Conservation (phyloP, 2,329 filamentous ascomycete genomes). For the Penicillium sp. region DNA sequence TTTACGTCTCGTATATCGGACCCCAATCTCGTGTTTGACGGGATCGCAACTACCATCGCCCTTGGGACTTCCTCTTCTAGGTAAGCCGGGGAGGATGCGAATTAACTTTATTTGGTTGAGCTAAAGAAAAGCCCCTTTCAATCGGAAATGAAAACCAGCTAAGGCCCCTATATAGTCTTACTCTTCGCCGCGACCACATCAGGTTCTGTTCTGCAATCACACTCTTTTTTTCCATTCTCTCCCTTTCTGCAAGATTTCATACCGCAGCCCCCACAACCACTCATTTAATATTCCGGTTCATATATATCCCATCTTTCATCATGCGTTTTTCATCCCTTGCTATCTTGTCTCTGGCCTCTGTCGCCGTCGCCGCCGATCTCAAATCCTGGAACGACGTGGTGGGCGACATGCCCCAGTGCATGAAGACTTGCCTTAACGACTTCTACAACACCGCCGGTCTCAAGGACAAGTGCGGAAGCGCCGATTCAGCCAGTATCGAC, state of each 20-base stretch:
- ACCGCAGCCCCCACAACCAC: neutral
- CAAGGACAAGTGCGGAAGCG: slow-evolving; percentile 7
- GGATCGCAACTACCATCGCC: neutral
- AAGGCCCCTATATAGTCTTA: neutral
- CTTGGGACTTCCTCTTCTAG: neutral
- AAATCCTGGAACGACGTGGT: slow-evolving; percentile 9
- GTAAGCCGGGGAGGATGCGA: neutral
- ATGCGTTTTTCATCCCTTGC: slow-evolving; percentile 12
- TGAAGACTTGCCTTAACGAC: slow-evolving; percentile 7
- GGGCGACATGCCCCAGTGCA: slow-evolving; percentile 11
- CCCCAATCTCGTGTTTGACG: slow-evolving; percentile 1
- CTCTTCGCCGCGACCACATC: neutral
- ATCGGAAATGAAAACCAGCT: neutral
- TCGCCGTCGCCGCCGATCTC: slow-evolving; percentile 10
- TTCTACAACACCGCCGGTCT: slow-evolving; percentile 10
- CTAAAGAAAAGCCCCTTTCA: neutral
- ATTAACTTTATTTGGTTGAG: neutral
- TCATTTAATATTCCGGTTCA: slow-evolving; percentile 23
- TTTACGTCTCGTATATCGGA: neutral
- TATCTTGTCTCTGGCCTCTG: slow-evolving; percentile 10
- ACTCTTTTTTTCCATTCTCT: neutral
- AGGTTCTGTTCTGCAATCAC: neutral
- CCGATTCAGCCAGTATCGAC: neutral
- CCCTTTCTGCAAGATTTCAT: neutral
- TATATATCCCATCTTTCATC: neutral